Base-by-base conservation (phyloP, 305 asterid genomes). In the Rubia occidens region DNA sequence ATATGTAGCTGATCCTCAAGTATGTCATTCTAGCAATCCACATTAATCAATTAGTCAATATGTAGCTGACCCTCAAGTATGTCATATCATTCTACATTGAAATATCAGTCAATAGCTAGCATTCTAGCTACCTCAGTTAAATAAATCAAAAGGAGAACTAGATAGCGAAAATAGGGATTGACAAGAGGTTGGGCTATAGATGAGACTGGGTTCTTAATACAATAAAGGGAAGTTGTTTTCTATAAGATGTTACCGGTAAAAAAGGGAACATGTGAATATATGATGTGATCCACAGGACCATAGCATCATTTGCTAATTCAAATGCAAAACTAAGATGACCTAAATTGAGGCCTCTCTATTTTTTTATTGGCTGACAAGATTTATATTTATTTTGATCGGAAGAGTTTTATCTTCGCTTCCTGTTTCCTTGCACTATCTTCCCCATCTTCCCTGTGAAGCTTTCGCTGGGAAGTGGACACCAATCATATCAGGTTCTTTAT, bases 11-110 rank as follows among this genome's bases (percentile, higher is more conserved):
- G 56, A 49, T 17, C 18, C 54, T 47, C 78, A 78, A 82, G 96
- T 85, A 87, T 63, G 18, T 45, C 53, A 11, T 45, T 49, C 17
- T 49, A 49, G 20, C 56, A 49, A 49, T 49, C 56, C 56, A 17
- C 56, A 49, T 17, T 18, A 49, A 15, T 15, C 56, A 49, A 49
- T 17, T 49, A 15, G 18, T 49, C 56, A 49, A 45, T 11, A 18
- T 49, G 5, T 49, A 18, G 5, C 20, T 49, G 56, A 49, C 37
- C 37, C 37, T 32, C 78, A 78, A 82, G 95, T 85, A 87, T 60
- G 64, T 60, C 64, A 6, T 58, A 35, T 17, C 63, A 26, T 32
- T 24, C 64, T 24, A 24, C 11, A 24, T n/a, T 60, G 18, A 66
- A 55, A 44, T 59, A 2, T 53, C 2, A 66, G 39, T 54, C 21